Conservation (phyloP, 1,284 basidiomycete genomes). For the Microbotryum violaceum region DNA sequence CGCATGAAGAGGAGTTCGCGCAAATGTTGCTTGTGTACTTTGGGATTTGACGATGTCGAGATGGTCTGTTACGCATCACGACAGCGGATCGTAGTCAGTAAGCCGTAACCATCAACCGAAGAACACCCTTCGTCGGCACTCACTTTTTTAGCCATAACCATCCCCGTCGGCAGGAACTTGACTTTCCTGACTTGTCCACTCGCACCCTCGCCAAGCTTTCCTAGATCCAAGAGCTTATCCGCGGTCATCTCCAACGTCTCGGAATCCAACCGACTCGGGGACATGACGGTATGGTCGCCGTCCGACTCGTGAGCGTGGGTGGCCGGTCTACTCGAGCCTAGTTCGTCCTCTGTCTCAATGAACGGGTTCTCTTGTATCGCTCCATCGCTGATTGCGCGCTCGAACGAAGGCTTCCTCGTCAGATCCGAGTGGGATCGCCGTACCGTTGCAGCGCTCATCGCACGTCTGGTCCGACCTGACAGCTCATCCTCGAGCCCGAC, state of each 20-base stretch:
- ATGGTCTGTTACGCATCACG: conserved; percentile 55
- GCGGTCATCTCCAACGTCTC: conserved; percentile 26
- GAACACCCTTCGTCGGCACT: conserved; percentile 24
- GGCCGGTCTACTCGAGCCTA: too few species aligned
- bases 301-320: neutral
- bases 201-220: conserved; percentile 83
- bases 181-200: conserved; percentile 94
- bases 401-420: too few species aligned
- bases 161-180: conserved; percentile 62
- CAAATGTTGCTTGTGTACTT: conserved; percentile 73
- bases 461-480: conserved; percentile 20
- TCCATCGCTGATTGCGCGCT: too few species aligned
- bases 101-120: neutral
- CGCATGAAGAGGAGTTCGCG: conserved; percentile 88
- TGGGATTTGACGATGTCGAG: conserved; percentile 84
- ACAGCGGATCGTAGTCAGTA: neutral
- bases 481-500: conserved; percentile 27
- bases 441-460: conserved; percentile 10
- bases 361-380: too few species aligned
- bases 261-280: neutral
- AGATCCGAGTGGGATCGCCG: too few species aligned
- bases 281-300: neutral
- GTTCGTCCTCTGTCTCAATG: too few species aligned
- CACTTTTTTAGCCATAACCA: conserved; percentile 82
- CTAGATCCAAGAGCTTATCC: conserved; percentile 31